These are phyloP conservation scores for Colletotrichum sp. DNA, from an alignment of 2,329 filamentous ascomycete genomes.

Conservation along the genomic window DNA sequence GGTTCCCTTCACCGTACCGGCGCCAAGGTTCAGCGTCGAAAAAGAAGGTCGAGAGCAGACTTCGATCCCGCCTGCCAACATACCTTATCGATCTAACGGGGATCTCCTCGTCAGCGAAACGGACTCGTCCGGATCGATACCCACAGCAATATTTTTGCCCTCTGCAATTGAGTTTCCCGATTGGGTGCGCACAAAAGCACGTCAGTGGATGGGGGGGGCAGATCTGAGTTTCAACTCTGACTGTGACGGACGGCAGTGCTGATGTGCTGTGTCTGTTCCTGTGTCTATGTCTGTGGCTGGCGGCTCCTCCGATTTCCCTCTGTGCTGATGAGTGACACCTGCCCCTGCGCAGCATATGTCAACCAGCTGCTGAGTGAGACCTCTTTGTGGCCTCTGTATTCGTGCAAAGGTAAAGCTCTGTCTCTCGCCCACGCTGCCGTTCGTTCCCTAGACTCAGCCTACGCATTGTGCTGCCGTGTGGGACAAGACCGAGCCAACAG, in stretches of 20 bases:
- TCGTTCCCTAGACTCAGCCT: neutral
- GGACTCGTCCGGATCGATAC: neutral
- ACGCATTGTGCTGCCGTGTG: neutral
- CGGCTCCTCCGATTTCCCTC: neutral
- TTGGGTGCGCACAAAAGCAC: neutral
- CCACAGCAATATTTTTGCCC: neutral
- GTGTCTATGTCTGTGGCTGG: neutral
- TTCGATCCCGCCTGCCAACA: neutral
- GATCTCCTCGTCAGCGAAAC: neutral
- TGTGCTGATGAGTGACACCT: neutral
- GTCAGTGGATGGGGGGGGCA: neutral
- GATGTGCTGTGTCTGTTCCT: neutral
- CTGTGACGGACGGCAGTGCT: neutral
- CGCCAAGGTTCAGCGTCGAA: neutral
- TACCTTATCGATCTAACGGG: constrained; percentile 9
- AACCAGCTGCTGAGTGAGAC: neutral
- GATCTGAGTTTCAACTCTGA: neutral
- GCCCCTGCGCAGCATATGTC: neutral
- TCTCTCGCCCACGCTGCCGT: neutral
- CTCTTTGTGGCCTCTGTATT: neutral
- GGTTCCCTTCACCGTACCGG: neutral
- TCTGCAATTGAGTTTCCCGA: neutral
- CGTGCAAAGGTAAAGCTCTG: neutral
- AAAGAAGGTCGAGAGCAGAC: neutral
- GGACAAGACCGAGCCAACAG: neutral